Base-by-base conservation (phyloP, 2,329 filamentous ascomycete species). In the Claviceps monticola region DNA sequence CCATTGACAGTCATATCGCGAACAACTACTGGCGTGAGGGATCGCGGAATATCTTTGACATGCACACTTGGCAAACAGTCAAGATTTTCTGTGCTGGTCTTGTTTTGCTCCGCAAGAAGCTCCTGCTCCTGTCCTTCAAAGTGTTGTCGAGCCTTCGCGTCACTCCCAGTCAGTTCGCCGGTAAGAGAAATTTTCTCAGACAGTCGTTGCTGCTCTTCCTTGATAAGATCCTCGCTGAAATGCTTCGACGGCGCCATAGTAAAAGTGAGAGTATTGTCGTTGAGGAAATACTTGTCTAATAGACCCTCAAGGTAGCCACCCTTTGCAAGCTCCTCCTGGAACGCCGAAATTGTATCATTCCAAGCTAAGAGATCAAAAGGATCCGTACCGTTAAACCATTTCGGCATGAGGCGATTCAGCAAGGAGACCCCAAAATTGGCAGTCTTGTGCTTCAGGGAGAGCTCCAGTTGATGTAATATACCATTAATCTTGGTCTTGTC, bases 301-400 rank as follows among this genome's bases (percentile, higher is more conserved):
- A 98, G 70, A 1, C 80, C 74, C 63, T 97, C 90, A 3, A 98
- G 74, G 61, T 97, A 97, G 37, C 80, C 79, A 2, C 83, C 86
- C 62, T 87, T 73, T 1, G 82, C 81, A 58, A 91, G 83, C 60
- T 82, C 80, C 1, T 76, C 70, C 68, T 95, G 85, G 69, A 98
- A 98, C 5, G 82, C 82, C 26, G 83, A 73, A 3, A 97, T 83
- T 0, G 88, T 88, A 44, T 93, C 85, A 60, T 95, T 93, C 88
- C 90, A 97, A 2, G 88, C 85, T 38, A 98, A 73, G 13, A 88
- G 83, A 57, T 95, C 83, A 67, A 97, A 94, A 0, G 93, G 91
- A 64, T 97, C 88, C 3, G 89, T 82, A 5, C 91, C 93, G 53
- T 93, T 94, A 68, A 98, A 97, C 93, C 93, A 98, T 54, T 86